Conservation (phyloP, 2,329 filamentous ascomycete genomes). For the Xylariales sp. region DNA sequence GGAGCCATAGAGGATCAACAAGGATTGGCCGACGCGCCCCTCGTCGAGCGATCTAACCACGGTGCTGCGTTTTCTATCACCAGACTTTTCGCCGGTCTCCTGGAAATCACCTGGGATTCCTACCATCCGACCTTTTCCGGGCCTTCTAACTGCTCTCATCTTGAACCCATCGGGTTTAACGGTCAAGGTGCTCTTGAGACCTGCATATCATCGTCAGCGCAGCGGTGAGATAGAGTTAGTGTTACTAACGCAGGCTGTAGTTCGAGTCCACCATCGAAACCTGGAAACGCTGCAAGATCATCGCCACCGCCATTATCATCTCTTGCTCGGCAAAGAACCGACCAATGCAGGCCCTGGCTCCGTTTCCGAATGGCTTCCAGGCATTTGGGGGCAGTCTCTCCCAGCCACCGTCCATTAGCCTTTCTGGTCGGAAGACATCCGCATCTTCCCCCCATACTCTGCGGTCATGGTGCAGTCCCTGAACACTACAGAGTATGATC, state of each 20-base stretch:
- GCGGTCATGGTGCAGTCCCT: constrained; percentile 65
- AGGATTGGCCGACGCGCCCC: constrained; percentile 54
- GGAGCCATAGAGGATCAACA: constrained; percentile 66
- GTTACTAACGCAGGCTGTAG: constrained; percentile 60
- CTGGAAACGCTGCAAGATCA: constrained; percentile 78
- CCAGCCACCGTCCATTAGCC: constrained; percentile 68
- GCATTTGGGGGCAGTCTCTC: constrained; percentile 53
- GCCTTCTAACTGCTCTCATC: constrained; percentile 62
- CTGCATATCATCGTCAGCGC: constrained; percentile 15
- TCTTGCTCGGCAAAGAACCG: constrained; percentile 67
- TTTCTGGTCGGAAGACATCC: constrained; percentile 68
- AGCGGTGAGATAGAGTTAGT: not conserved
- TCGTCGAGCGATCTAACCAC: constrained; percentile 10
- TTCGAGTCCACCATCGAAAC: constrained; percentile 70
- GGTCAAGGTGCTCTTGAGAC: constrained; percentile 66
- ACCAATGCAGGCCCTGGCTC: constrained; percentile 64
- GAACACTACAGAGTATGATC: constrained; percentile 57
- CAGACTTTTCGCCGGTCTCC: not conserved
- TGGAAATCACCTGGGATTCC: constrained; percentile 22
- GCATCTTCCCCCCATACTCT: constrained; percentile 67
- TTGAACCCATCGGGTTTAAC: constrained; percentile 73
- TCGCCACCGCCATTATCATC: constrained; percentile 59
- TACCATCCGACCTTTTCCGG: constrained; percentile 9
- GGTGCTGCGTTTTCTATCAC: constrained; percentile 16
- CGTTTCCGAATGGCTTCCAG: constrained; percentile 67